Percentiles rank a stretch among this genome's conserved stretches.
Conservation (phyloP, 2,329 filamentous ascomycete species). For the Talaromyces funiculosus region DNA sequence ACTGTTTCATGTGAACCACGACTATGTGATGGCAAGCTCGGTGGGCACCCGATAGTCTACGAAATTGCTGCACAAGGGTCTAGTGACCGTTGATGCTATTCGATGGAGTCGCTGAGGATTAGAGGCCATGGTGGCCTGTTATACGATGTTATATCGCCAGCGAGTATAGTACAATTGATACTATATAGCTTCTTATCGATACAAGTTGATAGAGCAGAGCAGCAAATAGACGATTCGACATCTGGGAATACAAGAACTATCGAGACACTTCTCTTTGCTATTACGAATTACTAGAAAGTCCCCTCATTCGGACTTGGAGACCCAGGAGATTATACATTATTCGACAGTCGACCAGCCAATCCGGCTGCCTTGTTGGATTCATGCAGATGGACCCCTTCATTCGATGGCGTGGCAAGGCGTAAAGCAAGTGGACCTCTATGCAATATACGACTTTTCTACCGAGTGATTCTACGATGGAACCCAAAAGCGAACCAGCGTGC, state of each 20-base stretch:
- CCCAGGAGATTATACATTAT: neutral
- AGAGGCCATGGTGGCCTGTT: slow-evolving; percentile 23
- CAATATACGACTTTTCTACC: neutral
- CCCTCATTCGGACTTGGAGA: slow-evolving; percentile 5
- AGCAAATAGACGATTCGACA: slow-evolving; percentile 43
- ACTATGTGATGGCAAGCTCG: neutral
- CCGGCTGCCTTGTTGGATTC: neutral
- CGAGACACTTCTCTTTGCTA: slow-evolving; percentile 61
- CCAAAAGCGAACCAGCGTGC: neutral
- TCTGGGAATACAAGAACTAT: slow-evolving; percentile 29
- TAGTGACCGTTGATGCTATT: slow-evolving; percentile 10
- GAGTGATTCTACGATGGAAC: neutral
- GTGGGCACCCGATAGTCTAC: neutral
- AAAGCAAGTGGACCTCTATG: slow-evolving; percentile 1
- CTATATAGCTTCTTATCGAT: slow-evolving; percentile 63
- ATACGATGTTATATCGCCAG: slow-evolving; percentile 31
- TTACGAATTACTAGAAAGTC: slow-evolving; percentile 63
- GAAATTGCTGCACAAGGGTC: slow-evolving; percentile 11
- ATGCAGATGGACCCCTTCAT: neutral
- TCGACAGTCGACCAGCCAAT: neutral
- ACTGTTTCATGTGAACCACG: slow-evolving; percentile 9
- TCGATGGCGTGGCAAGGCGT: neutral
- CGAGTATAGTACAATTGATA: slow-evolving; percentile 45
- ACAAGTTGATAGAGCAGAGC: slow-evolving; percentile 63
- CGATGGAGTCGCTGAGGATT: slow-evolving; percentile 21